Base-by-base conservation (phyloP, 2,329 filamentous ascomycete species). In the Sclerotinia trifoliorum region DNA sequence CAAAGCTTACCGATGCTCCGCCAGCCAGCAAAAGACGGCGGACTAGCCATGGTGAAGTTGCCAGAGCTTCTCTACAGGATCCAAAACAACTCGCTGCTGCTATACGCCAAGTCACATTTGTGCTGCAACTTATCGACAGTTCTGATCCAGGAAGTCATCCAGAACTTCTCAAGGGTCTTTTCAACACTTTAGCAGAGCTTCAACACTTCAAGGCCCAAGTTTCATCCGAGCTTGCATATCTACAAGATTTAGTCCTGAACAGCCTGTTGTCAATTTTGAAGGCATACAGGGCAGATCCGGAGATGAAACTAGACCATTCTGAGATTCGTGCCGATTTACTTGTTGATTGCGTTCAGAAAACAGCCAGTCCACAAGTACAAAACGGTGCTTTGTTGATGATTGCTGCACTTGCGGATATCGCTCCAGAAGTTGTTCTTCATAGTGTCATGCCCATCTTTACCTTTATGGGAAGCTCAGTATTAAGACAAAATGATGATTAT, bases 401-500 rank as follows among this genome's bases (percentile, higher is more conserved):
- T 68, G 93, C 94, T 32, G 90, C 89, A 68, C 83, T 99, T 52
- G 94, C 95, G 29, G 90, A 90, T 51, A 91, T 94, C 73, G 92
- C 93, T 0, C 95, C 96, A 0, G 94, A 97, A 78, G 82, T 96
- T 60, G 92, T 99, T 3, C 84, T 99, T 68, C 94, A 99, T 80
- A 97, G 93, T 74, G 92, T 99, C 66, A 99, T 99, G 95, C 95
- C 95, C 17, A 94, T 99, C 65, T 99, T 99, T 80, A 98, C 95
- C 0, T 97, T 98, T 78, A 97, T 98, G 90, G 93, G 94, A 54
- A 91, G 90, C 55, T 97, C 92, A 4, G 90, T 97, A 26, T 85
- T 99, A 62, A 89, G 92, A 61, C 94, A 97, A 80, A 93, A 92
- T 74, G 96, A 99, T 75, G 94, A 98, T 74, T 98, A 97, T 80